A percentile compares a stretch with the other conserved stretches of the same genome.
Evolutionary conservation across 371 early-diverging fungal genomes (phyloP).

Genomic region (Lichtheimia ramosa): DNA sequence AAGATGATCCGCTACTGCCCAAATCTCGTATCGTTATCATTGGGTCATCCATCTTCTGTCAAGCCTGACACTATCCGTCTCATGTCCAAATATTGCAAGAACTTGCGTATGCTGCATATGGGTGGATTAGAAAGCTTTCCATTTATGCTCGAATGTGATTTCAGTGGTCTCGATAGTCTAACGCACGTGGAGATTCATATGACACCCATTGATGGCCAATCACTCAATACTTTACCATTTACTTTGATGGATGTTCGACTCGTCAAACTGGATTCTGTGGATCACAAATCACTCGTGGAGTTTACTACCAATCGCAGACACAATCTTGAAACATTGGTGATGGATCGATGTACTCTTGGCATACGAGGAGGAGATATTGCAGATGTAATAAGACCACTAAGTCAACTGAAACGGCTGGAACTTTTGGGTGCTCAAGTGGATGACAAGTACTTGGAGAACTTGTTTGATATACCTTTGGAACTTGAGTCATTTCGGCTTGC

Average conservation of each 20-base stretch:
- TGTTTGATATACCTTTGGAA: conserved; percentile 8
- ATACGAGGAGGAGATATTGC: background rate
- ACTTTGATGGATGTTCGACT: conserved; percentile 4
- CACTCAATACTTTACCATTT: conserved; percentile 12
- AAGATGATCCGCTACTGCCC: conserved; percentile 15
- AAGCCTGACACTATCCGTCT: conserved; percentile 8
- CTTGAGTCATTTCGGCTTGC: conserved; percentile 8
- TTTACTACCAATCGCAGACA: background rate
- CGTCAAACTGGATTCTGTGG: conserved; percentile 2
- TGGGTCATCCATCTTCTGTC: conserved; percentile 21
- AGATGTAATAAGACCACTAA: conserved; percentile 1
- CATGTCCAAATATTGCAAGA: conserved; percentile 11
- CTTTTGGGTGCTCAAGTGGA: conserved; percentile 1
- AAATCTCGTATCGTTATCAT: conserved; percentile 10
- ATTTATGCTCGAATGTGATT: conserved; percentile 26
- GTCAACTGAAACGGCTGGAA: conserved; percentile 3
- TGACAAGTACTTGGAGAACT: conserved; percentile 4
- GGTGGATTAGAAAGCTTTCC: conserved; percentile 18
- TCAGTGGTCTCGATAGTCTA: conserved; percentile 9
- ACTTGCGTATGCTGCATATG: conserved; percentile 12
- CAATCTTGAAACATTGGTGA: background rate
- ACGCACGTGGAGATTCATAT: conserved; percentile 8
- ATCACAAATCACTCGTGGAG: background rate
- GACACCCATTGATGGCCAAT: conserved; percentile 7
- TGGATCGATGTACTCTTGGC: conserved; percentile 3